Evolutionary conservation across 2,329 filamentous ascomycete species (phyloP), one percentile per base, ranked within the genome.

Genomic region (Cylindrodendrum hubeiense): DNA sequence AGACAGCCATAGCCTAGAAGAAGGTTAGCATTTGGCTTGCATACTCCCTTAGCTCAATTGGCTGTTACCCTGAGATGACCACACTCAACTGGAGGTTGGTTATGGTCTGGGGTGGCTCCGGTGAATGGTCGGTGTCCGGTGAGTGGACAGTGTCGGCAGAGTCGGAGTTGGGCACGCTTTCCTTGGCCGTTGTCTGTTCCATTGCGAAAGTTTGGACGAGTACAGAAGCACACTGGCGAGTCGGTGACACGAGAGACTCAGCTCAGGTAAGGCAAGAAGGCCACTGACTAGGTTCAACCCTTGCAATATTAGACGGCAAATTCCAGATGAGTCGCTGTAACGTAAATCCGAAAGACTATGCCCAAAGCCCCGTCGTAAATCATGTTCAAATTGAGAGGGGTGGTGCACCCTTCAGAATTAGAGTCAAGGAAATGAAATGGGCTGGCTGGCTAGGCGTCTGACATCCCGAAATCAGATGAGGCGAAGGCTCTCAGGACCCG

Each of bases 81-180:
- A 60, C n/a, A 33, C 56, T 60, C 37, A 60, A 22, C 37, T 60
- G 47, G 17, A 60, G 24, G 37, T 60, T 60, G 12, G 46, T 28
- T 6, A 60, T 60, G 8, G 46, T 21, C 24, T 51, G 56, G 3
- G 56, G 22, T 7, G 34, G 5, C 17, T 46, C 34, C 0, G 41
- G 5, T 13, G 30, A 22, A 22, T 39, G 7, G 21, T 13, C 53
- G 13, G 24, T 30, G 33, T 13, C 33, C n/a, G n/a, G n/a, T n/a
- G n/a, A n/a, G n/a, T n/a, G n/a, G n/a, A n/a, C n/a, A n/a, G n/a
- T n/a, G 46, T 34, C 37, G 15, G 37, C 28, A 33, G 34, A 34
- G n/a, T 46, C 47, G 5, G 44, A 41, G 22, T 10, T n/a, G 19
- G 55, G 44, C 26, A 19, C 51, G 13, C 19, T 12, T 15, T 22